Percentiles rank a stretch among this genome's conserved stretches.
Conservation (phyloP, 345 rosid genomes). For the Bruguiera parviflora region DNA sequence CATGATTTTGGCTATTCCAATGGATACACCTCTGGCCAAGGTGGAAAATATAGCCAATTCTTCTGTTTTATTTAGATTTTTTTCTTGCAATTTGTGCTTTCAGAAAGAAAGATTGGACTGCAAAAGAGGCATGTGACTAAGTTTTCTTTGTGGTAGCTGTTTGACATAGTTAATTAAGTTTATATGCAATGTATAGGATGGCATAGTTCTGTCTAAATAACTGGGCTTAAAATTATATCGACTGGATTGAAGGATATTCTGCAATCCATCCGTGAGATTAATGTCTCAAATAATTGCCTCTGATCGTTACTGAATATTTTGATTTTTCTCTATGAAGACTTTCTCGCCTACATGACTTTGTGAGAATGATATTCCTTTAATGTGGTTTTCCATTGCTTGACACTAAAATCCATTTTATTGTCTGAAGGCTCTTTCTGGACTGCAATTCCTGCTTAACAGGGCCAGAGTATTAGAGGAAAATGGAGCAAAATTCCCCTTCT, state of each 20-base stretch:
- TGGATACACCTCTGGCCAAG: constrained; percentile 78
- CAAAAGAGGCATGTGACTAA: neutral
- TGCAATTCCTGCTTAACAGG: constrained; percentile 70
- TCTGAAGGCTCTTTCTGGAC: constrained; percentile 73
- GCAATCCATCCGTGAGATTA: neutral
- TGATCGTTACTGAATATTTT: neutral
- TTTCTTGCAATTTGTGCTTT: neutral
- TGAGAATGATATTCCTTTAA: neutral
- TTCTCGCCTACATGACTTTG: neutral
- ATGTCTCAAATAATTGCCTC: neutral
- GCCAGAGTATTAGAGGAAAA: constrained; percentile 51
- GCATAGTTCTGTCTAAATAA: neutral
- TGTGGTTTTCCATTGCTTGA: neutral
- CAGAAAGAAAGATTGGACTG: neutral
- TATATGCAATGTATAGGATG: neutral
- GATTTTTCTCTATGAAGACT: neutral
- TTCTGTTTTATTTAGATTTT: constrained; percentile 1
- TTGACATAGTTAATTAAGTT: neutral
- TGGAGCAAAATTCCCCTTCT: constrained; percentile 63
- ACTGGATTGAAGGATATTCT: neutral
- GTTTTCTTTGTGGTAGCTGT: neutral
- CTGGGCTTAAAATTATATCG: neutral
- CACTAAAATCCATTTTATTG: constrained; percentile 8
- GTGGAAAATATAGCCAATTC: constrained; percentile 25
- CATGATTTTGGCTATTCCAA: constrained; percentile 76